Base-by-base conservation (phyloP, 257 asterid species). In the Fraxinus quadrangulata region DNA sequence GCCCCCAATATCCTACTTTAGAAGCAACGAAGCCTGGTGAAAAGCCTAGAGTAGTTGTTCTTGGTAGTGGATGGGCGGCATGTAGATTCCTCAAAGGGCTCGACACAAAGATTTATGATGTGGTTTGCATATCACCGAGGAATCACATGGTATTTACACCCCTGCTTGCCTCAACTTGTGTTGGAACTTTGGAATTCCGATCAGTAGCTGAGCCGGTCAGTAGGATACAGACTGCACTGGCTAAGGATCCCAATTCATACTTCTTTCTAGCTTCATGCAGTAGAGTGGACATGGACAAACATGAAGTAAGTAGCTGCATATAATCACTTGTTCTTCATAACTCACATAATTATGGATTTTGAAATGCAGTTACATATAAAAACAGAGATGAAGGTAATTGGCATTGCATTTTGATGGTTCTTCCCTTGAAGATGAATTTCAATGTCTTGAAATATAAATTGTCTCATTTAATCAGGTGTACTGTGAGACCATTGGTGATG, bases 131-230 rank as follows among this genome's bases (percentile, higher is more conserved):
- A 79, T 92, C 98, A 14, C 98, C 98, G 3, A 91, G 98, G 81
- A 94, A 94, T 79, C 98, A 94, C 78, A 94, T 92, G 98, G 98
- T 94, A 47, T 94, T 94, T 81, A 94, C 98, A 31, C 98, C 98
- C 80, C 79, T 92, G 84, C 97, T 94, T 28, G 98, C 98, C 37
- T 94, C 98, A 47, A 94, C 98, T 59, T 94, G 98, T 73, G 98
- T 94, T 36, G 98, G 98, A 74, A 94, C 98, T 9, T 83, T 94
- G 82, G 98, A 94, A 33, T 94, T 92, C 77, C 94, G 98, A 14
- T 87, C 98, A 0, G 98, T 94, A 6, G 94, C 86, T n/a, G 98
- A 94, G 86, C 98, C 97, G 3, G 96, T 94, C 8, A 89, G 85
- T 77, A 97, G 87, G 94, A 94, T 94, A 77, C 98, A 94, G 83